A percentile compares a stretch with the other conserved stretches of the same genome.
Evolutionary conservation across 768 basidiomycete genomes (phyloP).

Genomic region (Suillus cothurnatus): DNA sequence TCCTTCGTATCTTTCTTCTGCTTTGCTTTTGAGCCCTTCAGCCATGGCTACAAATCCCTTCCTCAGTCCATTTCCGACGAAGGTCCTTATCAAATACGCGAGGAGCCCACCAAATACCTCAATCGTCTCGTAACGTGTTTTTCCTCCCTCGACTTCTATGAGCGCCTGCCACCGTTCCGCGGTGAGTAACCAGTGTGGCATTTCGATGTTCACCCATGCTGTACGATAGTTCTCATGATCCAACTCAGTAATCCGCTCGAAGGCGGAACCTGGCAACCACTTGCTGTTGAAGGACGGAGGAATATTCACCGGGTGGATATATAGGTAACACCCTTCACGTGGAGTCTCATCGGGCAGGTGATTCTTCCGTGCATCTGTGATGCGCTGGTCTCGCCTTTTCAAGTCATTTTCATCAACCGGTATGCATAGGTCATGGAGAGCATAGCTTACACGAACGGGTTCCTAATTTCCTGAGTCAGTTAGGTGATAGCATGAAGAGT

Average conservation of each 20-base stretch:
- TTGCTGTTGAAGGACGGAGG: slow-evolving; percentile 56
- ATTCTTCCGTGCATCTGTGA: slow-evolving; percentile 43
- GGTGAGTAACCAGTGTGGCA: slow-evolving; percentile 50
- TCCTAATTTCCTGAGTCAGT: slow-evolving; percentile 44
- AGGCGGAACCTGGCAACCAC: slow-evolving; percentile 38
- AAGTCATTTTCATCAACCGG: slow-evolving; percentile 2
- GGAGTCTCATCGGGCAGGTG: slow-evolving; percentile 48
- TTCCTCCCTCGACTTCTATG: slow-evolving; percentile 42
- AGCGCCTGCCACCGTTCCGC: slow-evolving; percentile 69
- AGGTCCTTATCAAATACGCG: slow-evolving; percentile 54
- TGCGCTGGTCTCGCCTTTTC: slow-evolving; percentile 50
- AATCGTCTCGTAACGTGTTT: slow-evolving; percentile 65
- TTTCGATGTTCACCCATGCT: slow-evolving; percentile 51
- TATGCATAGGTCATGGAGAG: slow-evolving; percentile 1
- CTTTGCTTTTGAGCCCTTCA: slow-evolving; percentile 53
- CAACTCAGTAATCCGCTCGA: slow-evolving; percentile 48
- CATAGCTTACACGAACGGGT: slow-evolving; percentile 60
- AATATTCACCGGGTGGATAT: slow-evolving; percentile 55
- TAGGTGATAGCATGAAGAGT: slow-evolving; percentile 3
- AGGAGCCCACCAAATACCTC: slow-evolving; percentile 61
- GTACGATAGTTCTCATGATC: slow-evolving; percentile 57
- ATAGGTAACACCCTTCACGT: slow-evolving; percentile 47
- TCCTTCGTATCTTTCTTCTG: slow-evolving; percentile 37
- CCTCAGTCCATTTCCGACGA: slow-evolving; percentile 44
- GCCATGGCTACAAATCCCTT: slow-evolving; percentile 56